These are phyloP conservation scores for Edaphochlamys debaryana DNA, from an alignment of 139 green algal species.

Conservation along the genomic window DNA sequence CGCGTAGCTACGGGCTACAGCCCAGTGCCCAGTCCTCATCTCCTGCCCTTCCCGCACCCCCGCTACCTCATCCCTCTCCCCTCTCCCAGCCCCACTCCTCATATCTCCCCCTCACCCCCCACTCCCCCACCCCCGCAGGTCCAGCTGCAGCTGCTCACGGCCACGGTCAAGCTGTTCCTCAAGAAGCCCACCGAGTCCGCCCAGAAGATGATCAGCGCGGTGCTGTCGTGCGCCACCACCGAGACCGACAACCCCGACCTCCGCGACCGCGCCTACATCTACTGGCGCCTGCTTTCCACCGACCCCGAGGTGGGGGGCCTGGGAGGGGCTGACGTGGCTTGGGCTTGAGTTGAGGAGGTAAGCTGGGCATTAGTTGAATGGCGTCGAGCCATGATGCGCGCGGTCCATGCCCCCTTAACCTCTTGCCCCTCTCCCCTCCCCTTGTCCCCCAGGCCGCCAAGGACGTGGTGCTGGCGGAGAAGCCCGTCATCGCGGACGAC, in stretches of 20 bases:
- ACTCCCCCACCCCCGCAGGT: slow-evolving; percentile 60
- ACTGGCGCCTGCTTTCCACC: slow-evolving; percentile 97
- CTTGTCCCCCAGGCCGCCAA: slow-evolving; percentile 74
- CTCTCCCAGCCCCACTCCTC: not conserved
- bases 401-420: no score
- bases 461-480: slow-evolving; percentile 94
- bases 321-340: not conserved
- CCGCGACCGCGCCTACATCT: slow-evolving; percentile 96
- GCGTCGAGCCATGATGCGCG: no score
- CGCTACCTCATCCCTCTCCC: not conserved
- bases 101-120: not conserved
- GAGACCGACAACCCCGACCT: slow-evolving; percentile 99
- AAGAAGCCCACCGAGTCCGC: slow-evolving; percentile 90
- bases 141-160: slow-evolving; percentile 98
- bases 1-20: no score
- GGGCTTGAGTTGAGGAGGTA: no score
- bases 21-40: no score
- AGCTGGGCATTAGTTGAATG: no score
- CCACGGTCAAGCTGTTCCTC: slow-evolving; percentile 98
- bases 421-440: no score
- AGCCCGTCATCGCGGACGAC: slow-evolving; percentile 91
- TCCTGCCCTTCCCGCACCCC: no score
- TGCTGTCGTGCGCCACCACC: slow-evolving; percentile 89
- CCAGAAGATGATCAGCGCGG: slow-evolving; percentile 95
- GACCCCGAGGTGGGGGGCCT: slow-evolving; percentile 84